These are phyloP conservation scores for Metschnikowia lochheadii DNA, from an alignment of 805 yeast species.

Conservation along the genomic window DNA sequence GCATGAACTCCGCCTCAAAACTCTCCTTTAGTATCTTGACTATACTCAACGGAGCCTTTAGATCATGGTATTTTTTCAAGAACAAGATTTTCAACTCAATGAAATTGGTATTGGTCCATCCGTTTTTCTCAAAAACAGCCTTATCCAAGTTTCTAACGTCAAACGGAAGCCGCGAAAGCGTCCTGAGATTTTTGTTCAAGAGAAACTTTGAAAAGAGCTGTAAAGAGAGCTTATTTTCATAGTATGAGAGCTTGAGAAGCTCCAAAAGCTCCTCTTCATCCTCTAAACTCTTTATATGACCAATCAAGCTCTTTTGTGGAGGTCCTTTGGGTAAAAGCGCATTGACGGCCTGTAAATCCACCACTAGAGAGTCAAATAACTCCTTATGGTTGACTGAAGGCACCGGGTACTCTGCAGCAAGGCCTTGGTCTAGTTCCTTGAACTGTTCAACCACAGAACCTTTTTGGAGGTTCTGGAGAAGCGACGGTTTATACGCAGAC, in stretches of 20 bases:
- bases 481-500: constrained; percentile 29
- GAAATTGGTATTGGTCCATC: constrained; percentile 22
- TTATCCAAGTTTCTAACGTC: constrained; percentile 19
- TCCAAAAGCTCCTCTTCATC: constrained; percentile 21
- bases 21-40: constrained; percentile 27
- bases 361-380: constrained; percentile 21
- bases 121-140: constrained; percentile 18
- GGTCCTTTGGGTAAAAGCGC: constrained; percentile 7
- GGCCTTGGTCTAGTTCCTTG: constrained; percentile 8
- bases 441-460: constrained; percentile 32
- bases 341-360: constrained; percentile 20
- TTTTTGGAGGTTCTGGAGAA: constrained; percentile 28
- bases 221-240: constrained; percentile 25
- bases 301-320: constrained; percentile 15
- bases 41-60: constrained; percentile 30
- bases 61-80: constrained; percentile 34
- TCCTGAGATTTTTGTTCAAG: constrained; percentile 21
- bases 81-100: constrained; percentile 29
- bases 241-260: constrained; percentile 22
- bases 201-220: constrained; percentile 24
- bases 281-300: constrained; percentile 17
- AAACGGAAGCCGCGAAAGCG: constrained; percentile 16
- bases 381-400: constrained; percentile 9
- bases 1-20: constrained; percentile 23
- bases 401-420: constrained; percentile 1